These are phyloP conservation scores for Xylaria polymorpha DNA, from an alignment of 2,329 filamentous ascomycete genomes.

Conservation along the genomic window DNA sequence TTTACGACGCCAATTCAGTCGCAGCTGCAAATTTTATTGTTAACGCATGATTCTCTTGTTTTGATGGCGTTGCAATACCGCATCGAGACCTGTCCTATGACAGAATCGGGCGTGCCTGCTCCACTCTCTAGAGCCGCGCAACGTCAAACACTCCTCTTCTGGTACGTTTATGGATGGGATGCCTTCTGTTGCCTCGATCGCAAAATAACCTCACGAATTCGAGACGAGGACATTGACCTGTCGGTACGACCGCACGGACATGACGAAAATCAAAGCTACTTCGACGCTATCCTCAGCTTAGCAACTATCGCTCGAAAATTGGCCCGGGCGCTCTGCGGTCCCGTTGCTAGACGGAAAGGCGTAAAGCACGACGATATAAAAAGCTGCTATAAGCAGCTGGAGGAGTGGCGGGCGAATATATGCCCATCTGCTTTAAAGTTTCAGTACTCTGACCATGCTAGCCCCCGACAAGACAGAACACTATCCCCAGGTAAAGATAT, in stretches of 20 bases:
- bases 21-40: constrained; percentile 24
- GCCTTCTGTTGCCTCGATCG: constrained; percentile 31
- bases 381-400: constrained; percentile 24
- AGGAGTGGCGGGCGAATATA: constrained; percentile 27
- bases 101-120: constrained; percentile 3
- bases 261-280: constrained; percentile 26
- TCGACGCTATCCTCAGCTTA: constrained; percentile 32
- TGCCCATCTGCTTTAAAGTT: constrained; percentile 21
- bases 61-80: constrained; percentile 29
- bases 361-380: constrained; percentile 28
- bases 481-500: neutral
- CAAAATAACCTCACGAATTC: constrained; percentile 26
- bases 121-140: constrained; percentile 21
- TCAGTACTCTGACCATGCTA: neutral
- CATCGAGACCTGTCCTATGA: constrained; percentile 19
- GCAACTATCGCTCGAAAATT: constrained; percentile 29
- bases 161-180: constrained; percentile 30
- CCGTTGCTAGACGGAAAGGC: constrained; percentile 21
- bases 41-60: constrained; percentile 35
- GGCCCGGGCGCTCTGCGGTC: constrained; percentile 20
- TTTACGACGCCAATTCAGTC: constrained; percentile 22
- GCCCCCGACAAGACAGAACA: neutral
- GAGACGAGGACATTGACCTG: constrained; percentile 31
- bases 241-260: constrained; percentile 3
- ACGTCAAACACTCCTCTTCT: constrained; percentile 29